Evolutionary conservation across 2,329 filamentous ascomycete species (phyloP), one percentile per base, ranked within the genome.

Genomic region (Xenoacremonium recifei): DNA sequence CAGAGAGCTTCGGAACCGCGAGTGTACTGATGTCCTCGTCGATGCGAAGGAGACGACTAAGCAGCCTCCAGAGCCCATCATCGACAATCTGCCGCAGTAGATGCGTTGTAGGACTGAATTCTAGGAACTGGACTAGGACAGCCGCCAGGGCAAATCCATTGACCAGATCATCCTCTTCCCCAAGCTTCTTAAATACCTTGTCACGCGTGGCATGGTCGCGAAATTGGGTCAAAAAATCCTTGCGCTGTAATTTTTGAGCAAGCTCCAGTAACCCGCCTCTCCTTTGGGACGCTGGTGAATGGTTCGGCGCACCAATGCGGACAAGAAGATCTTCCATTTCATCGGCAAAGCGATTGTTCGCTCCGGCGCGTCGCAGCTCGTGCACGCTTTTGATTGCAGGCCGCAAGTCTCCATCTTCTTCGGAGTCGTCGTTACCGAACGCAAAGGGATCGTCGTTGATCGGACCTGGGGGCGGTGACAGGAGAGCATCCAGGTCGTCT

Each of bases 191-290:
- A 39, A 89, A 77, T 13, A 96, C 71, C 21, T 77, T 78, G 40
- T 82, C 76, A 47, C 89, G 86, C 42, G 86, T 80, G 6, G 82
- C 80, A 51, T 89, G 84, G 47, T 90, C 84, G 16, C 86, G 75
- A 54, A 96, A 90, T 47, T 87, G 83, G 15, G 74, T 72, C 20
- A 80, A 70, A 53, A 87, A 90, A 1, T 71, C 71, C 54, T 82
- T 82, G 37, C 84, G 70, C 36, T 76, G 74, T 31, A 84, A 69
- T 53, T 80, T 82, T 33, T 75, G 70, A 2, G 75, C 75, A 31
- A 85, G 61, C 48, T 85, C 81, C 4, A 84, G 63, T 31, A 85
- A 64, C 2, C 79, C 79, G 39, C 75, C 74, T 39, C 81, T 71
- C 48, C 82, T 69, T 55, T 78, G 68, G 1, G 78, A 79, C 4